Evolutionary conservation across 2,329 filamentous ascomycete species (phyloP), one percentile per base, ranked within the genome.

Genomic region (Stylonectria norvegica): DNA sequence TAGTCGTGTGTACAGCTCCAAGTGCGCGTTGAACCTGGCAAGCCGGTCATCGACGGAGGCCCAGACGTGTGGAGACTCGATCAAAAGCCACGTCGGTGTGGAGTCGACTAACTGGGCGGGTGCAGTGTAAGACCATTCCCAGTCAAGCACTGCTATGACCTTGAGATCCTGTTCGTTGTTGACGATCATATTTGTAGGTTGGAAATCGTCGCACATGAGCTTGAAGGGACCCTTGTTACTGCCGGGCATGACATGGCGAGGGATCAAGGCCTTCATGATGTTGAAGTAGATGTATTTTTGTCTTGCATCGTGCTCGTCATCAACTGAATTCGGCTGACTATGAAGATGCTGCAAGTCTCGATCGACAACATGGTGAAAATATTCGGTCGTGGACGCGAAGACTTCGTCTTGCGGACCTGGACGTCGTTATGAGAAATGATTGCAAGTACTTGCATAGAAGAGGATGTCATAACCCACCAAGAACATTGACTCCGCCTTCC

Each of bases 81-180:
- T 39, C 4, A 39, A 7, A 28, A 39, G 36, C 36, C 36, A 39
- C 14, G 20, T 19, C 20, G 36, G 36, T 5, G 30, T 28, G 14
- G 36, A 39, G 14, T 33, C n/a, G 30, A 39, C 36, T 17, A 43
- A 22, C 30, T 43, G 40, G 20, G 30, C 23, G 15, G 40, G 40
- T 17, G 27, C 35, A 29, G 30, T 32, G 34, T 37, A 43, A 3
- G 40, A 43, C 40, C 40, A 43, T 28, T 43, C 41, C 36, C 23
- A 40, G 20, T 43, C 36, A 30, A 43, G 32, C 9, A 43, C 41
- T 15, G 22, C 41, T 4, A 40, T 17, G 17, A 39, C 31, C 19
- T 36, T 40, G 12, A 43, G 20, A 28, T 43, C 41, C 16, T 39
- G 9, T 32, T 43, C 19, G 33, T 36, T 36, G 19, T 40, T 36